Evolutionary conservation across 2,329 filamentous ascomycete genomes (phyloP).

Genomic region (Pyrenochaeta sp.): DNA sequence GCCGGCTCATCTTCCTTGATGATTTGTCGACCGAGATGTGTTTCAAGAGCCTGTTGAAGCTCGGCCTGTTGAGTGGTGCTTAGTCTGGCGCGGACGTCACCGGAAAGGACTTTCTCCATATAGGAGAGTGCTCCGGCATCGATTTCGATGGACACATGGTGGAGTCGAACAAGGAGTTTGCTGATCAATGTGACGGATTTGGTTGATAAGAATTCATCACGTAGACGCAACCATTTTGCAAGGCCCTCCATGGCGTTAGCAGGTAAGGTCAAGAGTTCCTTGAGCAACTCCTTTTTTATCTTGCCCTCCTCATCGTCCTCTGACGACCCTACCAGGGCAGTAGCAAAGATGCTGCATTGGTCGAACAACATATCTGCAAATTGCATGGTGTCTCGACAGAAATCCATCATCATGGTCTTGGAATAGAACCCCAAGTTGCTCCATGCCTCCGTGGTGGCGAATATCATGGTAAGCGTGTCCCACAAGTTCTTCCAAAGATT

Average conservation of each 20-base stretch:
- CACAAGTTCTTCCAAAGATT: constrained; percentile 87
- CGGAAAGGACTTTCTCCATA: constrained; percentile 71
- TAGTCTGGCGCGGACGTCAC: constrained; percentile 77
- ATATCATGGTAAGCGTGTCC: constrained; percentile 80
- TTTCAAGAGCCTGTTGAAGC: constrained; percentile 69
- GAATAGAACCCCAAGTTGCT: constrained; percentile 70
- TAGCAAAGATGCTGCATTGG: constrained; percentile 83
- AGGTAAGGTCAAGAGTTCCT: constrained; percentile 69
- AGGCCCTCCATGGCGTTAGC: constrained; percentile 71
- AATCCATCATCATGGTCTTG: constrained; percentile 83
- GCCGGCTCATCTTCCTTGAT: constrained; percentile 41
- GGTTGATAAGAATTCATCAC: constrained; percentile 83
- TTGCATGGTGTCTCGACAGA: constrained; percentile 94
- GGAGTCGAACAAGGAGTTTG: constrained; percentile 83
- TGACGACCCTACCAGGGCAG: constrained; percentile 63
- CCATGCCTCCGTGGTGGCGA: constrained; percentile 84
- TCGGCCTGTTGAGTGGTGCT: constrained; percentile 85
- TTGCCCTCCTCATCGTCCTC: constrained; percentile 45
- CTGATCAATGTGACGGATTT: constrained; percentile 83
- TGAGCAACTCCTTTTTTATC: constrained; percentile 49
- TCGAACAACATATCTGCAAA: constrained; percentile 86
- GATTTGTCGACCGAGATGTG: constrained; percentile 51
- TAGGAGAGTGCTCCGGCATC: constrained; percentile 65
- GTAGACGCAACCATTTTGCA: constrained; percentile 87
- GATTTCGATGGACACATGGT: constrained; percentile 77